Conservation (phyloP, 2,329 filamentous ascomycete genomes). For the Verticillium nubilum region DNA sequence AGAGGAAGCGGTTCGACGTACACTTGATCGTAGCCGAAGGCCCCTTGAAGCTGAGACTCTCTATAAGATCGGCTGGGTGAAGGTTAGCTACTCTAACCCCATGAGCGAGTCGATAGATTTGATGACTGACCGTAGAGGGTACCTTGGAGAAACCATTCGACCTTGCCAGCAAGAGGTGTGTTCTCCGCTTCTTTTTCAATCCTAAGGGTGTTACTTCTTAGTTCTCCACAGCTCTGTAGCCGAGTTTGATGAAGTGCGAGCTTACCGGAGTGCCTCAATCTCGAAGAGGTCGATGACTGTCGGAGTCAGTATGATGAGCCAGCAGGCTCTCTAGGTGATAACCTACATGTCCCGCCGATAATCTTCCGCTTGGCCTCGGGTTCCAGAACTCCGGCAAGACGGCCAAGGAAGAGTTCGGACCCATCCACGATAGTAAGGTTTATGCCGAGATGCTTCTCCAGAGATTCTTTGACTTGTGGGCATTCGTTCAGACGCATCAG, state of each 20-base stretch:
- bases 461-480: slow-evolving; percentile 71
- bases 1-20: background rate
- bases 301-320: too few species aligned
- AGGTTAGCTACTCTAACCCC: background rate
- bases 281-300: slow-evolving; percentile 24
- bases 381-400: slow-evolving; percentile 68
- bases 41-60: slow-evolving; percentile 41
- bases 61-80: slow-evolving; percentile 30
- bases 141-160: slow-evolving; percentile 84
- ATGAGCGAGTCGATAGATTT: background rate
- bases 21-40: slow-evolving; percentile 46
- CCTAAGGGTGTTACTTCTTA: slow-evolving; percentile 11
- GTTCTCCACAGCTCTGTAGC: background rate
- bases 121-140: slow-evolving; percentile 50
- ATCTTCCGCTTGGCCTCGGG: slow-evolving; percentile 90
- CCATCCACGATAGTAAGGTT: slow-evolving; percentile 86
- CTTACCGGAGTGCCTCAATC: slow-evolving; percentile 12
- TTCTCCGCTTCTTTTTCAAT: slow-evolving; percentile 68
- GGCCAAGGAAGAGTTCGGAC: slow-evolving; percentile 67
- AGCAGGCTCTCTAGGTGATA: too few species aligned
- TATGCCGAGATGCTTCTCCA: slow-evolving; percentile 76
- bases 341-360: slow-evolving; percentile 59
- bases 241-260: background rate
- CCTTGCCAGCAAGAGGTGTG: slow-evolving; percentile 63
- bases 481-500: slow-evolving; percentile 84